phyloP scores from a whole-genome alignment of 306 rosid species.

The Ziziphus jujuba region DNA sequence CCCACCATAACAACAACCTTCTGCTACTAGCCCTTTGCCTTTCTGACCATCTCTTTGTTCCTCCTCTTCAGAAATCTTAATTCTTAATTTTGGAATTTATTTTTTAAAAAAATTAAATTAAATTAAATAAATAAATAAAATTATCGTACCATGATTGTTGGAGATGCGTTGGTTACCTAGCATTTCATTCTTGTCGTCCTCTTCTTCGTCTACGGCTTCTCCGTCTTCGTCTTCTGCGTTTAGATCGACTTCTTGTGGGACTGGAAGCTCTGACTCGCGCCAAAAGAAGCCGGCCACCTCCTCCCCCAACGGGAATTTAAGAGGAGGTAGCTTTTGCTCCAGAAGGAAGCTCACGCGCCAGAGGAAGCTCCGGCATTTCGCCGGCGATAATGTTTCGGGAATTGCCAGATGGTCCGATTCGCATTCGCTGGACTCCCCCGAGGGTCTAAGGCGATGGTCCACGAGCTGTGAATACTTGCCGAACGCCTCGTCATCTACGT shows the following conservation, averaged over 20 bases:
- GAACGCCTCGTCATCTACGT: conserved; percentile 8
- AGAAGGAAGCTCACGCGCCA: conserved; percentile 36
- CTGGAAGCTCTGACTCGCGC: conserved; percentile 1
- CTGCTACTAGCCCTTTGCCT: neutral
- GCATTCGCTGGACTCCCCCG: neutral
- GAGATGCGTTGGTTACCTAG: conserved; percentile 80
- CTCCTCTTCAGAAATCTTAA: neutral
- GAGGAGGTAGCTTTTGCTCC: conserved; percentile 32
- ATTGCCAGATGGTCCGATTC: conserved; percentile 17
- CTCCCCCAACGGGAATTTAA: neutral
- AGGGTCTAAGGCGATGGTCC: neutral
- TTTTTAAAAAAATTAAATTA: too few relatives aligned
- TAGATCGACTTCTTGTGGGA: conserved; percentile 9
- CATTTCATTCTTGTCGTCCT: conserved; percentile 45
- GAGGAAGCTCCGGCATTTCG: conserved; percentile 39
- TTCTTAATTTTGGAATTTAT: neutral
- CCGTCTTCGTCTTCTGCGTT: conserved; percentile 29
- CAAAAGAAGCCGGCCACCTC: conserved; percentile 22
- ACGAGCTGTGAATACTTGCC: conserved; percentile 11
- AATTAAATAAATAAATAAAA: neutral
- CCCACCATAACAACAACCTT: neutral
- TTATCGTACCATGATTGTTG: conserved; percentile 1
- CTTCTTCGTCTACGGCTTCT: conserved; percentile 22
- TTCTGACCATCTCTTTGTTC: conserved; percentile 5
- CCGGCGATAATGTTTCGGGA: conserved; percentile 13